Conservation (phyloP, 306 rosid genomes). For the Abrus pulchellus region DNA sequence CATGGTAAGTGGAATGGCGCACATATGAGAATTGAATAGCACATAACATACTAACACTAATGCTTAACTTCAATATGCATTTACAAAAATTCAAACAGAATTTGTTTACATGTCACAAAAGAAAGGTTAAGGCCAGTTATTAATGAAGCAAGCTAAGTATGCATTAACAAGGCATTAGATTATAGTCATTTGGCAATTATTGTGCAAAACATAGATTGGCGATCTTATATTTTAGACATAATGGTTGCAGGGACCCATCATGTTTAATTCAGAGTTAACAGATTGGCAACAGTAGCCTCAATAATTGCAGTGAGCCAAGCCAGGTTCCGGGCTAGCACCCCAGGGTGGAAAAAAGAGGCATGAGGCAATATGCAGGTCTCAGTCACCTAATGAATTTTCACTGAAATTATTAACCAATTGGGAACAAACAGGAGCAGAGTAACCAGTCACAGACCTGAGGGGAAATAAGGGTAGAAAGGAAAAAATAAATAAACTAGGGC, state of each 20-base stretch:
- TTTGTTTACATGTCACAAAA: neutral
- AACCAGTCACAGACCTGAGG: neutral
- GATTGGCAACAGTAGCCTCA: neutral
- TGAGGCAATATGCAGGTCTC: neutral
- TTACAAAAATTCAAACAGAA: neutral
- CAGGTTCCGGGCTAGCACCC: neutral
- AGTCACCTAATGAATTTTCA: neutral
- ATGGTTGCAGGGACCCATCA: neutral
- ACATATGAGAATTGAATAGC: neutral
- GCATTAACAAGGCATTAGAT: constrained; percentile 11
- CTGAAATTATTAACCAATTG: neutral
- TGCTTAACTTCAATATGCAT: constrained; percentile 8
- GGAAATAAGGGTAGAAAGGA: neutral
- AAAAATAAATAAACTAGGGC: neutral
- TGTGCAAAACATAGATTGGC: neutral
- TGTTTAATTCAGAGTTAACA: neutral
- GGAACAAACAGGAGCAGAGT: neutral
- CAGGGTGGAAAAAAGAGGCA: neutral
- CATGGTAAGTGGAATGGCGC: neutral
- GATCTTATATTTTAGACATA: constrained; percentile 24
- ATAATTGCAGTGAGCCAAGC: neutral
- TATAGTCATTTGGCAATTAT: neutral
- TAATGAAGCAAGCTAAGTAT: neutral
- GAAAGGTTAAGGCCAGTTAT: neutral
- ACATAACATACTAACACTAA: neutral